Base-by-base conservation (phyloP, 495 filamentous ascomycete species). In the Penicillium riverlandense region DNA sequence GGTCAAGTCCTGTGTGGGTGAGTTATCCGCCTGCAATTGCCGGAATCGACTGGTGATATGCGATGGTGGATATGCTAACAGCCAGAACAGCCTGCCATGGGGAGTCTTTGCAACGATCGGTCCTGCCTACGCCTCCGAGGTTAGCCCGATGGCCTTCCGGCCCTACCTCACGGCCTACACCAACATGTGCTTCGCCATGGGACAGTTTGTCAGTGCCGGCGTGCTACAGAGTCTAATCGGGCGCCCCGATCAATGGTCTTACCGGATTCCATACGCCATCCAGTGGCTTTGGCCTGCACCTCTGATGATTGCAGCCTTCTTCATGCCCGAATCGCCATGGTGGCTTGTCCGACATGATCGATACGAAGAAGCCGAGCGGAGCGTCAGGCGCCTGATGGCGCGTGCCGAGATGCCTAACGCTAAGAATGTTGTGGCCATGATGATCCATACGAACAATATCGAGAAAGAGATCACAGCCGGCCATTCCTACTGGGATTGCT, bases 1-100 rank as follows among this genome's bases (percentile, higher is more conserved):
- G 82, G 76, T 3, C 81, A 84, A 58, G 77, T 85, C 48, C 62
- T 84, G 4, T 81, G 80, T 47, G 80, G 83, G 54, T 80, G 80
- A 29, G 36, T 9, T 16, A 22, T 35, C 7, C 9, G 27, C n/a
- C n/a, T n/a, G n/a, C n/a, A n/a, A n/a, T n/a, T n/a, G n/a, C n/a
- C n/a, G n/a, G n/a, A n/a, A n/a, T n/a, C n/a, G n/a, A n/a, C n/a
- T n/a, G 30, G 29, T 8, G n/a, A 38, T 37, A 34, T 33, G 40
- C 30, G 39, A 22, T 43, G 43, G 12, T 13, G 50, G 31, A 22
- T 38, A 16, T 1, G 15, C 15, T 16, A 16, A 16, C 15, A 16
- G 9, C 14, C 35, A 41, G 9, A 35, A 40, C 30, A 52, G 61
- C 1, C 49, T 64, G 28, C 58, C 61, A 10, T 62, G 54, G 52